Evolutionary conservation across 768 basidiomycete genomes (phyloP).

Genomic region (Russula emetica): DNA sequence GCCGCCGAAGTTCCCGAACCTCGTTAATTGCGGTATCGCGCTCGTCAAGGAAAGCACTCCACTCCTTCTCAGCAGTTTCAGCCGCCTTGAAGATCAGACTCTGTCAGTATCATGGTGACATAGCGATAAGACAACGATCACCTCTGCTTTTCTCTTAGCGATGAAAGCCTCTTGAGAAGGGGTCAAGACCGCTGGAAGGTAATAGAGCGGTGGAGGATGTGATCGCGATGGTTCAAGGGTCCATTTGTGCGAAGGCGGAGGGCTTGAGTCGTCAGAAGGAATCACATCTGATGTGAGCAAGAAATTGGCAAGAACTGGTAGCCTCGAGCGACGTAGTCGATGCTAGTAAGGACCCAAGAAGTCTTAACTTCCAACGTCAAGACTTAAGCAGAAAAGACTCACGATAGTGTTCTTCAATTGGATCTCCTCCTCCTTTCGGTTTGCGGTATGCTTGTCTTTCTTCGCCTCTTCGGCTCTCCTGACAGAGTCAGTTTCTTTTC

Average conservation of each 20-base stretch:
- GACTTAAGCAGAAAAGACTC: slow-evolving; percentile 33
- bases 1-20: slow-evolving; percentile 55
- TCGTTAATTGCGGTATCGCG: slow-evolving; percentile 56
- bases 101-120: slow-evolving; percentile 4
- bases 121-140: slow-evolving; percentile 30
- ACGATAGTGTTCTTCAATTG: slow-evolving; percentile 80
- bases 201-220: slow-evolving; percentile 75
- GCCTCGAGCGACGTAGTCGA: slow-evolving; percentile 65
- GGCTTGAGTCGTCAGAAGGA: slow-evolving; percentile 36
- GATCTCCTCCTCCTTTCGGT: slow-evolving; percentile 76
- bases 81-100: slow-evolving; percentile 42
- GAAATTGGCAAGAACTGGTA: slow-evolving; percentile 73
- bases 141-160: slow-evolving; percentile 57
- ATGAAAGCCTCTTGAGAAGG: slow-evolving; percentile 69
- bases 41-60: slow-evolving; percentile 59
- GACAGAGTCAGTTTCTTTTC: slow-evolving; percentile 82
- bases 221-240: slow-evolving; percentile 52
- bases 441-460: slow-evolving; percentile 72
- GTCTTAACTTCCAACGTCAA: background rate
- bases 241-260: slow-evolving; percentile 34
- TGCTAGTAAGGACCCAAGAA: slow-evolving; percentile 41
- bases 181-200: slow-evolving; percentile 65
- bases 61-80: slow-evolving; percentile 64
- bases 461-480: slow-evolving; percentile 82
- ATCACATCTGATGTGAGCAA: slow-evolving; percentile 69